phyloP scores from a whole-genome alignment of 2,329 filamentous ascomycete species.

The Calonectria pseudoturangicola region DNA sequence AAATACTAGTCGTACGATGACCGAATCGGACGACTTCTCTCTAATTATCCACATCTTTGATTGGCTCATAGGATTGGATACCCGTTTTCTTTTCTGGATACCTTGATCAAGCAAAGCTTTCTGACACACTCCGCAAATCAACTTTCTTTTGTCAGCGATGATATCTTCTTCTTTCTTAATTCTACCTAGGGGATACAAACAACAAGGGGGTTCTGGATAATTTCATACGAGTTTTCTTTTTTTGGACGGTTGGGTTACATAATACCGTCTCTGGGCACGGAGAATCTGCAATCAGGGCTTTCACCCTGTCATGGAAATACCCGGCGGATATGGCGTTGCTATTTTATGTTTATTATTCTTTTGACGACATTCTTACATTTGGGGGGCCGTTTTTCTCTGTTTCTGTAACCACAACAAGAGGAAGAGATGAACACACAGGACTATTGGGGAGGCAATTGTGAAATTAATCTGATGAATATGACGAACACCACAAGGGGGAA shows the following conservation, averaged over 20 bases:
- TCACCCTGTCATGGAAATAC: constrained; percentile 36
- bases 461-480: constrained; percentile 37
- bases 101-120: constrained; percentile 48
- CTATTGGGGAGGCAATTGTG: constrained; percentile 7
- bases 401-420: constrained; percentile 18
- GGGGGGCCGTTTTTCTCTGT: not conserved
- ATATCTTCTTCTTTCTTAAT: constrained; percentile 41
- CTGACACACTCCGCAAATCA: constrained; percentile 41
- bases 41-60: constrained; percentile 37
- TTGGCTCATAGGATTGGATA: constrained; percentile 37
- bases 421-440: constrained; percentile 28
- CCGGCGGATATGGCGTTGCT: constrained; percentile 36
- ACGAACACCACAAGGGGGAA: constrained; percentile 34
- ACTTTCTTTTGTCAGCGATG: constrained; percentile 53
- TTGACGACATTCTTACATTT: constrained; percentile 22
- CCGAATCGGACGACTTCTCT: constrained; percentile 6
- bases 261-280: constrained; percentile 22
- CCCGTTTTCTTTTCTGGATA: constrained; percentile 45
- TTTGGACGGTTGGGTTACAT: constrained; percentile 18
- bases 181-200: constrained; percentile 37
- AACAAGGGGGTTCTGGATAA: constrained; percentile 38
- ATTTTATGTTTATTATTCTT: constrained; percentile 21
- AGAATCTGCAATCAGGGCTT: constrained; percentile 25
- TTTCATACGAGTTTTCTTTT: constrained; percentile 39
- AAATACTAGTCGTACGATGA: constrained; percentile 1